Conservation (phyloP, 345 rosid genomes). For the Raphanus raphanistrum region DNA sequence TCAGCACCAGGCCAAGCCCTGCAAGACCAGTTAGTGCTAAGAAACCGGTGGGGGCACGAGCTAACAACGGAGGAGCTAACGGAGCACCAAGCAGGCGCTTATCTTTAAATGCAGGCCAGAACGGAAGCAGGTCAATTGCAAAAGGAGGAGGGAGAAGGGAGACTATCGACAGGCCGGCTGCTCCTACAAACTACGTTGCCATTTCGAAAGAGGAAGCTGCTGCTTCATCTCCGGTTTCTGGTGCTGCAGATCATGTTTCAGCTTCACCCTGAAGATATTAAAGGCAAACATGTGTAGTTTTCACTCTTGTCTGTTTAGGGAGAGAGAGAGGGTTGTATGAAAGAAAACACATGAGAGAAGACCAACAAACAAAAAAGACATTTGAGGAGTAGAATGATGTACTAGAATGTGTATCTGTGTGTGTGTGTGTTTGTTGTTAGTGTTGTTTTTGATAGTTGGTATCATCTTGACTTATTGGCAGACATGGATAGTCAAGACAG, state of each 20-base stretch:
- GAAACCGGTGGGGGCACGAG: slow-evolving; percentile 67
- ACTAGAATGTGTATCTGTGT: slow-evolving; percentile 34
- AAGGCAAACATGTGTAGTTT: slow-evolving; percentile 24
- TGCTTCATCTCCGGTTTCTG: slow-evolving; percentile 64
- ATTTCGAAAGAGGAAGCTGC: slow-evolving; percentile 80
- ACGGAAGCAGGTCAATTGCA: slow-evolving; percentile 63
- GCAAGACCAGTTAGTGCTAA: slow-evolving; percentile 71
- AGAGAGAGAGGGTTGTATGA: slow-evolving; percentile 25
- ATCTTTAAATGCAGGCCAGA: slow-evolving; percentile 75
- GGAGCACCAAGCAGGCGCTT: slow-evolving; percentile 85
- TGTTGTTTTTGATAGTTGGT: slow-evolving; percentile 33
- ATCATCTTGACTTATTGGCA: slow-evolving; percentile 63
- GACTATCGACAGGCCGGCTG: slow-evolving; percentile 54
- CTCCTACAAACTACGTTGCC: slow-evolving; percentile 76
- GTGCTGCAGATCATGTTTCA: slow-evolving; percentile 54
- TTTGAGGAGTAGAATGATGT: slow-evolving; percentile 36
- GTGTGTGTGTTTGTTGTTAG: slow-evolving; percentile 28
- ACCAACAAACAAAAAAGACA: slow-evolving; percentile 16
- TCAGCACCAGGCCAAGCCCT: slow-evolving; percentile 83
- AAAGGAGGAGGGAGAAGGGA: slow-evolving; percentile 86
- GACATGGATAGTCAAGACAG: slow-evolving; percentile 94
- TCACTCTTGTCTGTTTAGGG: slow-evolving; percentile 26
- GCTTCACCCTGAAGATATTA: slow-evolving; percentile 70
- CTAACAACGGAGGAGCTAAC: slow-evolving; percentile 67
- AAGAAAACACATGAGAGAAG: slow-evolving; percentile 26